phyloP scores from a whole-genome alignment of 164 flowering plant genomes.

The Nelumbo lutea region DNA sequence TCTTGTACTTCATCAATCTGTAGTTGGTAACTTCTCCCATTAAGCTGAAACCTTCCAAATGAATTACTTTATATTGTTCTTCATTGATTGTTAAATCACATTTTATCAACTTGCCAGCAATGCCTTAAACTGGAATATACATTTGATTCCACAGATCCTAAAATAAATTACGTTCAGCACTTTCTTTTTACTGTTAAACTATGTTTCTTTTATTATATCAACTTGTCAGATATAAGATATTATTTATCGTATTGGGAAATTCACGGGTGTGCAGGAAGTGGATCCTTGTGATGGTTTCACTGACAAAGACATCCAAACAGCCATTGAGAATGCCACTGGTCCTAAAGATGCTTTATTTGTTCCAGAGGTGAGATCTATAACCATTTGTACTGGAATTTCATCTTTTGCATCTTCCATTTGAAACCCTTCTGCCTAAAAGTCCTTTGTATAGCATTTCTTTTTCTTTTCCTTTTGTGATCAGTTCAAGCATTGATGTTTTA shows the following conservation, averaged over 20 bases:
- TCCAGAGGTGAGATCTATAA: slow-evolving; percentile 39
- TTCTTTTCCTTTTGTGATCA: background rate
- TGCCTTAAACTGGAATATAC: background rate
- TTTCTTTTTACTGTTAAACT: no score
- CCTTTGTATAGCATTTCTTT: background rate
- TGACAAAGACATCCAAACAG: slow-evolving; percentile 51
- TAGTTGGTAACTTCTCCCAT: background rate
- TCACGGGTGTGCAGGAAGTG: slow-evolving; percentile 35
- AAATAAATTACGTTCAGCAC: background rate
- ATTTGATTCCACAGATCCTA: background rate
- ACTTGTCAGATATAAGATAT: background rate
- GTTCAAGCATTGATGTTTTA: slow-evolving; percentile 11
- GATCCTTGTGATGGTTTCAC: slow-evolving; percentile 62
- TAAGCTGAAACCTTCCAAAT: background rate
- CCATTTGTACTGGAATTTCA: background rate
- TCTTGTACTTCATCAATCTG: background rate
- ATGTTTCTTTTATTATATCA: background rate
- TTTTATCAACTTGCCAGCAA: no score
- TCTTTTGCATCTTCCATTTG: background rate
- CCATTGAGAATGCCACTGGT: slow-evolving; percentile 60
- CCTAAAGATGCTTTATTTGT: slow-evolving; percentile 46
- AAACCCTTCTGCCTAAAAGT: background rate
- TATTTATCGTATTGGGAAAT: slow-evolving; percentile 1
- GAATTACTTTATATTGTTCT: no score
- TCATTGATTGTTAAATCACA: no score